Conservation (phyloP, 108 stramenopile species). For the Cyclotella baltica region DNA sequence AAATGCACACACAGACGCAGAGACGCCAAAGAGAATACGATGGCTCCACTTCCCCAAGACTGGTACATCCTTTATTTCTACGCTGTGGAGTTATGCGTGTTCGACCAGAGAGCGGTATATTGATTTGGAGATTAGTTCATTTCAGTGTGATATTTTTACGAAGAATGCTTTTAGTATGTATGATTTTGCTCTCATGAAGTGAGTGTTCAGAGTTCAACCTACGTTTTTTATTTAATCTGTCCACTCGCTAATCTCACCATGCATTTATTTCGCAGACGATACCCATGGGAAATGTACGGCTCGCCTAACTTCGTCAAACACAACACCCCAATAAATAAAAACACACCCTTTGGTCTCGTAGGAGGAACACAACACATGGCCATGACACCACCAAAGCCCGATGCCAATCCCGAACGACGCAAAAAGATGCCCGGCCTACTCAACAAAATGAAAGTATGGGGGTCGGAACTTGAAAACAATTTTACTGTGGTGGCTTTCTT, state of each 20-base stretch:
- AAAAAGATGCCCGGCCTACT: conserved; percentile 4
- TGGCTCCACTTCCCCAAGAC: conserved; percentile 61
- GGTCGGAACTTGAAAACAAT: conserved; percentile 46
- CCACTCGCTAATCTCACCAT: background rate
- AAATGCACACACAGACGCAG: background rate
- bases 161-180: conserved; percentile 37
- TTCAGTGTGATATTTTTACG: conserved; percentile 21
- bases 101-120: conserved; percentile 43
- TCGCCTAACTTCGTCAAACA: conserved; percentile 39
- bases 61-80: conserved; percentile 52
- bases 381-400: conserved; percentile 18
- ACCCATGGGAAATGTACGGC: conserved; percentile 59
- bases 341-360: conserved; percentile 42
- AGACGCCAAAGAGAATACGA: conserved; percentile 39
- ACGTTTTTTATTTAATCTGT: background rate
- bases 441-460: conserved; percentile 22
- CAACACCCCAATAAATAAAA: conserved; percentile 4
- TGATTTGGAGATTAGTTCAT: conserved; percentile 44
- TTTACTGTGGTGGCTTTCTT: conserved; percentile 51
- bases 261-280: conserved; percentile 20
- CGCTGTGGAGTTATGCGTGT: conserved; percentile 44
- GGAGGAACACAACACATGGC: conserved; percentile 53
- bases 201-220: background rate
- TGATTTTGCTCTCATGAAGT: conserved; percentile 55
- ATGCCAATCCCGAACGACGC: conserved; percentile 14